Percentiles rank a stretch among this genome's conserved stretches.
phyloP scores from a whole-genome alignment of 495 filamentous ascomycete species.

The Podospora bellae-mahoneyi region DNA sequence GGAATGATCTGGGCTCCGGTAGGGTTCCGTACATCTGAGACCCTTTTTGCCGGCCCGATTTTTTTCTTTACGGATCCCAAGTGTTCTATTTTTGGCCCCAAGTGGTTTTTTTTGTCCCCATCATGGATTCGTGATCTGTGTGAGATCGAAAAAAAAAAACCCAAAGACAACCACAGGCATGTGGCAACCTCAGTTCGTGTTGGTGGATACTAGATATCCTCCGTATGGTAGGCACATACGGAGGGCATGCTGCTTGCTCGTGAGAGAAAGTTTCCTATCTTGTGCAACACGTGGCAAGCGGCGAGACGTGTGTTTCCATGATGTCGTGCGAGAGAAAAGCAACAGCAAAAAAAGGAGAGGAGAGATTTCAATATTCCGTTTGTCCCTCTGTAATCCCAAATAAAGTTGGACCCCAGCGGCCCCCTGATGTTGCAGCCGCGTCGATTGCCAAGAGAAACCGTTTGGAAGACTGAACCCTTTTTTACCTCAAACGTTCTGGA shows the following conservation, averaged over 20 bases:
- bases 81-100: background rate
- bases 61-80: background rate
- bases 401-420: background rate
- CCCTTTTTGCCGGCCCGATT: background rate
- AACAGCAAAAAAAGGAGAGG: background rate
- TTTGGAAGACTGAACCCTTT: background rate
- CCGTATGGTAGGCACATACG: background rate
- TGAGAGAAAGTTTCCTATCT: background rate
- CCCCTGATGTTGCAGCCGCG: slow-evolving; percentile 1
- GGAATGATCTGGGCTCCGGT: background rate
- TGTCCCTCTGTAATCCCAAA: slow-evolving; percentile 1
- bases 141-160: background rate
- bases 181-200: background rate
- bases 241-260: no score
- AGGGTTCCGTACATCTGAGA: background rate
- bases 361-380: slow-evolving; percentile 3
- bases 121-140: background rate
- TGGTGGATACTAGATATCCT: background rate
- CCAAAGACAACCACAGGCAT: background rate
- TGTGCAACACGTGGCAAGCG: slow-evolving; percentile 3
- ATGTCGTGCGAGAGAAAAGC: background rate
- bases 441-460: background rate
- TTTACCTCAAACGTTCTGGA: background rate
- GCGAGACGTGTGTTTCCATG: background rate
- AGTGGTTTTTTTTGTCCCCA: background rate